Evolutionary conservation across 2,329 filamentous ascomycete species (phyloP).

Genomic region (Mollisiaceae sp.): DNA sequence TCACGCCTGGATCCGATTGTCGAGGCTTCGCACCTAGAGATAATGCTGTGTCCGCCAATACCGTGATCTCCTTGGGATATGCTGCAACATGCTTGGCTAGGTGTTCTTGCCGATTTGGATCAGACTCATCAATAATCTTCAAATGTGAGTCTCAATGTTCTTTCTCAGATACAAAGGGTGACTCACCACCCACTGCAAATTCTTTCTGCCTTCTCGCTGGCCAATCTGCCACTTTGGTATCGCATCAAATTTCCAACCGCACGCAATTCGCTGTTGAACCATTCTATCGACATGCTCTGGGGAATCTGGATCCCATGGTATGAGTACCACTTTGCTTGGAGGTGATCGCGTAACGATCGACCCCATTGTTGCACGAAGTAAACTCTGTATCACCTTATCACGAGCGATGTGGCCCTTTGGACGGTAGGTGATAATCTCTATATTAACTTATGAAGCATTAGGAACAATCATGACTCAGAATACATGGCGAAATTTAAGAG

Average conservation of each 20-base stretch:
- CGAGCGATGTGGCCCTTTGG: background rate
- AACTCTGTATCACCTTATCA: background rate
- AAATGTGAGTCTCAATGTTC: background rate
- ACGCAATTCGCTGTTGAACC: slow-evolving; percentile 50
- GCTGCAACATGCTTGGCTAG: slow-evolving; percentile 22
- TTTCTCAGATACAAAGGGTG: background rate
- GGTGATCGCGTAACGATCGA: background rate
- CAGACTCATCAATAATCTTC: slow-evolving; percentile 19
- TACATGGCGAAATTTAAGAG: no score
- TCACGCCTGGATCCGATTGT: slow-evolving; percentile 4
- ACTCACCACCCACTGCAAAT: slow-evolving; percentile 37
- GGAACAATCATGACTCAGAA: no score
- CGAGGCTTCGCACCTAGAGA: slow-evolving; percentile 24
- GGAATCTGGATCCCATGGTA: slow-evolving; percentile 50
- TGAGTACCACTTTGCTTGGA: slow-evolving; percentile 33
- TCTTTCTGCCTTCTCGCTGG: slow-evolving; percentile 29
- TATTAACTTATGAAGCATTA: no score
- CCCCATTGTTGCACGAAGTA: background rate
- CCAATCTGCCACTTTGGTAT: slow-evolving; percentile 37
- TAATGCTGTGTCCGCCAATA: slow-evolving; percentile 30
- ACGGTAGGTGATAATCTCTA: no score
- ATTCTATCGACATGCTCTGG: slow-evolving; percentile 47
- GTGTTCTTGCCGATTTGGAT: slow-evolving; percentile 10
- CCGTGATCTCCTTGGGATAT: slow-evolving; percentile 30
- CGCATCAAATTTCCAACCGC: slow-evolving; percentile 48